Conservation (phyloP, 2,329 filamentous ascomycete genomes). For the Neurospora sp. region DNA sequence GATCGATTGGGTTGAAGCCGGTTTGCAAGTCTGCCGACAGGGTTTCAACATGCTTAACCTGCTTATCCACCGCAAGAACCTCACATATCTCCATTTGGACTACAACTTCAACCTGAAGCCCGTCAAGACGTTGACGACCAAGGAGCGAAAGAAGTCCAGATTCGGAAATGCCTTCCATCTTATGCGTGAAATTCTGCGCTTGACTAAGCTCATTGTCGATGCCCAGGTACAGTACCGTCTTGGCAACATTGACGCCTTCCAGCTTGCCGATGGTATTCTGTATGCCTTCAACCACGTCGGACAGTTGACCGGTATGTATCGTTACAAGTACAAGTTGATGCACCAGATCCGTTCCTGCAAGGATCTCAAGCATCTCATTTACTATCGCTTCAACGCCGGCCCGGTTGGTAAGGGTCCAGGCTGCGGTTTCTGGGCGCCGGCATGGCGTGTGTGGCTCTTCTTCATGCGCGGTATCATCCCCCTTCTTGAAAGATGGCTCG, state of each 20-base stretch:
- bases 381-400: conserved; percentile 96
- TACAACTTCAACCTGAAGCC: conserved; percentile 99
- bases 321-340: conserved; percentile 99
- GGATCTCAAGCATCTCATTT: conserved; percentile 97
- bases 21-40: conserved; percentile 93
- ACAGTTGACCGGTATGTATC: conserved; percentile 97
- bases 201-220: conserved; percentile 97
- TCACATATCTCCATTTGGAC: conserved; percentile 95
- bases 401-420: conserved; percentile 95
- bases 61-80: conserved; percentile 93
- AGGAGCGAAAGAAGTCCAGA: conserved; percentile 97
- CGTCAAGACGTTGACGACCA: conserved; percentile 95
- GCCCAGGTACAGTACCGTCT: conserved; percentile 96
- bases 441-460: conserved; percentile 98
- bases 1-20: conserved; percentile 98
- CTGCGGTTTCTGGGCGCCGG: conserved; percentile 97
- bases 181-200: conserved; percentile 91
- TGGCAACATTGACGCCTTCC: conserved; percentile 97
- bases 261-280: conserved; percentile 95
- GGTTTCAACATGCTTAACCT: conserved; percentile 99
- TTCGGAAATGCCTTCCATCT: conserved; percentile 99
- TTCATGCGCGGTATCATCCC: conserved; percentile 99
- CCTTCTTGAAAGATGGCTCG: conserved; percentile 90
- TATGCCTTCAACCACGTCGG: conserved; percentile 99
- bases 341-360: conserved; percentile 99